phyloP scores from a whole-genome alignment of 2,329 filamentous ascomycete genomes.

The Fusarium compactum region DNA sequence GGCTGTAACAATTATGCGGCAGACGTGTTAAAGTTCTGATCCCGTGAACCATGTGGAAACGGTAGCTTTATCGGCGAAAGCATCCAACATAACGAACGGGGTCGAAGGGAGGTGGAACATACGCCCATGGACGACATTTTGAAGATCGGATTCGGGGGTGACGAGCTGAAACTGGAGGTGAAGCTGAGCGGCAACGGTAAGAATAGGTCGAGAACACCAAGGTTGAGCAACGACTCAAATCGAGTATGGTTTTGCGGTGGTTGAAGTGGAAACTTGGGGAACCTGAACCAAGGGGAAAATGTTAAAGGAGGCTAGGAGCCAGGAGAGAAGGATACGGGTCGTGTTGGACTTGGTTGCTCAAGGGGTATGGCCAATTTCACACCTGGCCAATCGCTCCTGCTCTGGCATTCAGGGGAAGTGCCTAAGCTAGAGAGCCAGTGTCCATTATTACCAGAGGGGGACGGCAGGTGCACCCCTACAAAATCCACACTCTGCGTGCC shows the following conservation, averaged over 20 bases:
- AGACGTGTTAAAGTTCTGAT: constrained; percentile 33
- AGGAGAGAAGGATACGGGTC: constrained; percentile 48
- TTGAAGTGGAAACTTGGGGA: constrained; percentile 47
- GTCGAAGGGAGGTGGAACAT: constrained; percentile 43
- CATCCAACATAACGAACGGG: constrained; percentile 36
- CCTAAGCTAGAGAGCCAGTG: constrained; percentile 34
- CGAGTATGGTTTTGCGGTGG: constrained; percentile 46
- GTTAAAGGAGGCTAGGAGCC: constrained; percentile 48
- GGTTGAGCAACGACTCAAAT: constrained; percentile 42
- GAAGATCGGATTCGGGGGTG: constrained; percentile 34
- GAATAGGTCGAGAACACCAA: constrained; percentile 38
- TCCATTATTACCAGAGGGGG: constrained; percentile 20
- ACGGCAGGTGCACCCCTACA: constrained; percentile 27
- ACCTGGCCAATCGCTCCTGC: constrained; percentile 51
- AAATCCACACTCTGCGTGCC: constrained; percentile 35
- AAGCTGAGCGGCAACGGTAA: constrained; percentile 34
- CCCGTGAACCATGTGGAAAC: constrained; percentile 30
- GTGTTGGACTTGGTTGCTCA: constrained; percentile 43
- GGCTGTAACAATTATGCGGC: constrained; percentile 25
- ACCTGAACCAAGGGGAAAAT: constrained; percentile 49
- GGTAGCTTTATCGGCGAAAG: constrained; percentile 43
- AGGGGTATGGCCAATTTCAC: constrained; percentile 50
- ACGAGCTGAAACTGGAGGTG: constrained; percentile 31
- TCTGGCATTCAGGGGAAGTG: constrained; percentile 48
- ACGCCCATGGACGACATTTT: constrained; percentile 53